Evolutionary conservation across 148 eudicot genomes (phyloP), one percentile per base, ranked within the genome.

Genomic region (Talinum fruticosum): DNA sequence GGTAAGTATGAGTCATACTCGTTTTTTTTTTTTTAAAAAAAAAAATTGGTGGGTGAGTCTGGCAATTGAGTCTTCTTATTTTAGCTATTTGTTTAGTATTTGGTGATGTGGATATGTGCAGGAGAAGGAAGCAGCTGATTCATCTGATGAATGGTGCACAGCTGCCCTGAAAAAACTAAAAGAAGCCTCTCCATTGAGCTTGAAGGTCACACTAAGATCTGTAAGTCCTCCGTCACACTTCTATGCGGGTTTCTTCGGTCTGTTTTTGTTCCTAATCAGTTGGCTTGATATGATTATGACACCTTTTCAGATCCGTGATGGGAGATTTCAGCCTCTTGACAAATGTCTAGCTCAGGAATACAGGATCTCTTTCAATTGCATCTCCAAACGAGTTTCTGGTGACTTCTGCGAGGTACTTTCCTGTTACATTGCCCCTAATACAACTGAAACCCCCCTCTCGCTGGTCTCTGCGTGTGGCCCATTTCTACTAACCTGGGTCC

Each of bases 111-210:
- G n/a, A n/a, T 72, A 66, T 81, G 35, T 35, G 65, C 86, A 92
- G 96, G 97, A 92, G 87, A 85, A 83, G 80, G 91, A 88, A 80
- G 90, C 85, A 49, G 80, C 87, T 23, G 89, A 87, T 78, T 71
- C 94, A 44, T 53, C 65, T 21, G 82, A 83, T 79, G 88, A 79
- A 49, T 90, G 94, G 93, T 89, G 87, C 75, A 77, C 72, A 6
- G 79, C 88, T 51, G 86, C 90, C 77, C 87, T 90, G 54, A 83
- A 75, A 78, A 96, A 89, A 84, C 85, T 96, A 28, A 90, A 87
- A 76, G 97, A 89, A 78, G 94, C 97, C 41, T 93, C 99, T 73
- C 97, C 99, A 38, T 81, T 96, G 86, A 93, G 97, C 86, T 87
- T 93, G 71, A 96, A 96, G 90, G 86, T 93, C 79, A 85, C 97